Base-by-base conservation (phyloP, 176 grass and related monocot species). In the Leersia perrieri region DNA sequence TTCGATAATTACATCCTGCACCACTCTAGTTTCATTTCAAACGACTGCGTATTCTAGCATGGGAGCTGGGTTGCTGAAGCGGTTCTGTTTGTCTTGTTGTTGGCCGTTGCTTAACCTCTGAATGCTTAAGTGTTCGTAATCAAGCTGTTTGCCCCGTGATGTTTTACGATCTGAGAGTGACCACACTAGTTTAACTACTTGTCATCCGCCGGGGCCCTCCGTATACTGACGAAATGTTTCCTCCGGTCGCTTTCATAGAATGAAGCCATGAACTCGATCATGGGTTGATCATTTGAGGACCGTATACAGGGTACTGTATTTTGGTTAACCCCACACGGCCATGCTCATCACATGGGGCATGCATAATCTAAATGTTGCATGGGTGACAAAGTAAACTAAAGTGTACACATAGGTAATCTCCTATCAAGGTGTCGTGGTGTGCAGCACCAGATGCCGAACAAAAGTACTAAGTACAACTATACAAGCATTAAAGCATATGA, bases 301-400 rank as follows among this genome's bases (percentile, higher is more conserved):
- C 41, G 32, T 42, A 29, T 32, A 11, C 51, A 78, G 15, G 65
- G 77, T 63, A 29, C 66, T 80, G 25, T 33, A 15, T 1, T 45
- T 45, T 44, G 39, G 67, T 62, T 31, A 40, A 16, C 25, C 25
- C 41, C 70, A 32, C 70, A n/a, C 79, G n/a, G 53, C 53, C 53
- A 49, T 4, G 14, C 45, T 10, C n/a, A 58, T 72, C 79, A 61
- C 79, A 81, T 81, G 67, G 53, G 22, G 70, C 41, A 41, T 26
- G 53, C 53, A 58, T 58, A 58, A 55, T 57, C 51, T 35, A 63
- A 40, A 25, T 20, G 65, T 26, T 18, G 63, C 64, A 67, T 79
- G 34, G 33, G 30, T 68, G 29, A 16, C 8, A 5, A 14, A 22
- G 38, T 30, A 41, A 76, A 18, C 7, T 57, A 9, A 57, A 57